Percentiles rank a stretch among this genome's conserved stretches.
phyloP scores from a whole-genome alignment of 164 flowering plant genomes.

The Liriodendron chinense region DNA sequence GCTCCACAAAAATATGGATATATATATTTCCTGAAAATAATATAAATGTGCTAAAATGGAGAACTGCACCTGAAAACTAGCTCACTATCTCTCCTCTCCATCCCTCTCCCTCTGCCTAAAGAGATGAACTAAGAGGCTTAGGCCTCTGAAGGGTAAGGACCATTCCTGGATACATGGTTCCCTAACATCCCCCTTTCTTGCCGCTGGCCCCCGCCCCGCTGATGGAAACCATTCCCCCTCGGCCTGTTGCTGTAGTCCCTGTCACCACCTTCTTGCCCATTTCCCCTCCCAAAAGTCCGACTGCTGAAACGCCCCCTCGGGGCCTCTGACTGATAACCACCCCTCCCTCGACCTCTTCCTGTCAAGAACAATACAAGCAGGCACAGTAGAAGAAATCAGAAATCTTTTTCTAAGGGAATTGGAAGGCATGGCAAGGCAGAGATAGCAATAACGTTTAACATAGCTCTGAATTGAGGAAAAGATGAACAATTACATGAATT shows the following conservation, averaged over 20 bases:
- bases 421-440: too few species aligned
- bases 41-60: slow-evolving; percentile 3
- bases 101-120: background rate
- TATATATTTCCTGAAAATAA: slow-evolving; percentile 4
- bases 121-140: background rate
- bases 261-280: slow-evolving; percentile 45
- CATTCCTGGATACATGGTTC: slow-evolving; percentile 38
- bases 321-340: slow-evolving; percentile 50
- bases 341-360: slow-evolving; percentile 77
- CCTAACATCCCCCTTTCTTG: slow-evolving; percentile 36
- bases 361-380: slow-evolving; percentile 9
- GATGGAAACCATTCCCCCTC: slow-evolving; percentile 68
- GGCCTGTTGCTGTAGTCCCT: slow-evolving; percentile 45
- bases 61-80: background rate
- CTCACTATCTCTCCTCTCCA: background rate
- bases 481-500: too few species aligned
- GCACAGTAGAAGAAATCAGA: background rate
- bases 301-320: slow-evolving; percentile 50
- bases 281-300: slow-evolving; percentile 48
- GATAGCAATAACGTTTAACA: too few species aligned
- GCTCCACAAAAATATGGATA: slow-evolving; percentile 2
- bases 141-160: slow-evolving; percentile 28
- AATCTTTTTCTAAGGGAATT: too few species aligned
- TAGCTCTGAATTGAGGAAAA: too few species aligned
- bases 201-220: background rate